These are phyloP conservation scores for Fremontodendron californicum DNA, from an alignment of 345 rosid genomes.

Conservation along the genomic window DNA sequence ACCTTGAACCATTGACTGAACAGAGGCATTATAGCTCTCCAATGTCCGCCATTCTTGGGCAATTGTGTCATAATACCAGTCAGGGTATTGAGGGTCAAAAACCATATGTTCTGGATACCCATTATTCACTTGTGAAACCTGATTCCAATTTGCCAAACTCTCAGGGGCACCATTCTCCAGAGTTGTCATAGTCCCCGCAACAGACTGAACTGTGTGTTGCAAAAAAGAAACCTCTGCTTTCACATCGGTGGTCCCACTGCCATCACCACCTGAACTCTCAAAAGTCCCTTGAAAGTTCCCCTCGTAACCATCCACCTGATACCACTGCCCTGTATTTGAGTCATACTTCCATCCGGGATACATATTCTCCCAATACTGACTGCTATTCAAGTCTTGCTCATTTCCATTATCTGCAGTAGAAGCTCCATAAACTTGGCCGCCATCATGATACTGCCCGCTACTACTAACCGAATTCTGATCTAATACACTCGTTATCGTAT, in stretches of 20 bases:
- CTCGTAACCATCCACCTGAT: constrained; percentile 53
- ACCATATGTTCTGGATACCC: constrained; percentile 86
- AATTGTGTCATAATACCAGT: constrained; percentile 83
- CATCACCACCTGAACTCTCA: constrained; percentile 29
- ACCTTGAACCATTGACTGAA: constrained; percentile 42
- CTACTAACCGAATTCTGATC: constrained; percentile 25
- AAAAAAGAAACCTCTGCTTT: constrained; percentile 51
- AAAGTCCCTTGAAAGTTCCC: constrained; percentile 33
- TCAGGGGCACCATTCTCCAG: constrained; percentile 45
- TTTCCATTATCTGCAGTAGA: constrained; percentile 29
- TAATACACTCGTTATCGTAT: constrained; percentile 20
- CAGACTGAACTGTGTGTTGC: constrained; percentile 60
- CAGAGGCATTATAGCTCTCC: constrained; percentile 62
- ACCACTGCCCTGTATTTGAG: constrained; percentile 72
- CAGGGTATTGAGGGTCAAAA: constrained; percentile 90
- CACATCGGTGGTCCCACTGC: constrained; percentile 41
- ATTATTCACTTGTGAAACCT: constrained; percentile 55
- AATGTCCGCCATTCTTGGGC: constrained; percentile 64
- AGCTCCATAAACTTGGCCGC: constrained; percentile 31
- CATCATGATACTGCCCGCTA: constrained; percentile 34
- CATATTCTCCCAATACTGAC: constrained; percentile 67
- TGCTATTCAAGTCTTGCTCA: constrained; percentile 48
- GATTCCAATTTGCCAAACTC: constrained; percentile 61
- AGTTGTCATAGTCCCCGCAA: constrained; percentile 32
- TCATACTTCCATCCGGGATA: constrained; percentile 95